These are phyloP conservation scores for Daldinia eschscholtzii DNA, from an alignment of 2,329 filamentous ascomycete genomes.

Conservation along the genomic window DNA sequence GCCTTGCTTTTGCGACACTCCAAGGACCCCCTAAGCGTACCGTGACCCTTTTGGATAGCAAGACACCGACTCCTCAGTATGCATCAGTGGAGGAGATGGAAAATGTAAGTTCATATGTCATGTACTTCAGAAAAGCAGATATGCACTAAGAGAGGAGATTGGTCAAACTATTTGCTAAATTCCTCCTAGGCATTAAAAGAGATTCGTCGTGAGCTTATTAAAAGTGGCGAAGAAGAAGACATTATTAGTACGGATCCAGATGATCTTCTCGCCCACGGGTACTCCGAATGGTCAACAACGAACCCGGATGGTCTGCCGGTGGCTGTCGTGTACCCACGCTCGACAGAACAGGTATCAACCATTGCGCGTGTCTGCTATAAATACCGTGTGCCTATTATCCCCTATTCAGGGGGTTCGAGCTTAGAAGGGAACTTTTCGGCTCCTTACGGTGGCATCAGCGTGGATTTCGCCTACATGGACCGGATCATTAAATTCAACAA, in stretches of 20 bases:
- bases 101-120: conserved; percentile 54
- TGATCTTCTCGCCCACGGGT: conserved; percentile 72
- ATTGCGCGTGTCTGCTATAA: conserved; percentile 79
- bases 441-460: conserved; percentile 86
- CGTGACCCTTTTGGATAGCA: conserved; percentile 50
- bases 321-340: conserved; percentile 73
- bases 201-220: conserved; percentile 62
- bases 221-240: conserved; percentile 58
- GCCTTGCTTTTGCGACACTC: conserved; percentile 48
- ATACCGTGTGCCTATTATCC: conserved; percentile 85
- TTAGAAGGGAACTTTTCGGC: conserved; percentile 92
- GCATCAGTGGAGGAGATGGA: conserved; percentile 65
- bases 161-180: conserved; percentile 20
- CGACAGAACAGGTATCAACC: conserved; percentile 69
- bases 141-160: background rate
- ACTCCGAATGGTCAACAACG: conserved; percentile 74
- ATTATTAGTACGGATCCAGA: conserved; percentile 73
- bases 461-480: conserved; percentile 92
- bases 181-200: conserved; percentile 64
- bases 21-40: conserved; percentile 42
- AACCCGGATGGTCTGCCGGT: conserved; percentile 72
- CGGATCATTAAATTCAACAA: conserved; percentile 82
- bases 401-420: conserved; percentile 87
- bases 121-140: background rate
- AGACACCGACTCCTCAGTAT: conserved; percentile 55